A percentile compares a stretch with the other conserved stretches of the same genome.
These are phyloP conservation scores for Mortierella polycephala DNA, from an alignment of 371 early-diverging fungal species.

Conservation along the genomic window DNA sequence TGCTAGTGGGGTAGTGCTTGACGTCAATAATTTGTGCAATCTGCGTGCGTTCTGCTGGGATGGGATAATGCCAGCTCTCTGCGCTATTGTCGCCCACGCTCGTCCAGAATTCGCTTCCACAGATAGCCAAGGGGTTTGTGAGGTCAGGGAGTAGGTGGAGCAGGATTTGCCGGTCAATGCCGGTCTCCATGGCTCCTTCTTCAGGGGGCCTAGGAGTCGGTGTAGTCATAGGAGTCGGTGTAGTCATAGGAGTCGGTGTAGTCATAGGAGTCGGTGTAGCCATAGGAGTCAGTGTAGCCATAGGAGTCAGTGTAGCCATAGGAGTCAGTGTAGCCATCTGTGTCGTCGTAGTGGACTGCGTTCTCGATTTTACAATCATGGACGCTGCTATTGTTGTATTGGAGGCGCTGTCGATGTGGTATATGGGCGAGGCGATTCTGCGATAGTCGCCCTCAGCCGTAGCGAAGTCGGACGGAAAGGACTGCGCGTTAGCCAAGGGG, in stretches of 20 bases:
- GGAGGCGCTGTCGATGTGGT: constrained; percentile 8
- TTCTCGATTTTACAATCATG: constrained; percentile 13
- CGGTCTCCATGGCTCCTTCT: too few species aligned
- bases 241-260: not conserved
- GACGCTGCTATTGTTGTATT: constrained; percentile 28
- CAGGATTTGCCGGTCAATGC: constrained; percentile 11
- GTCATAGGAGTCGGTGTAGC: too few species aligned
- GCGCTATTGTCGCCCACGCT: not conserved
- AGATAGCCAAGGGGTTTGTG: constrained; percentile 18
- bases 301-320: not conserved
- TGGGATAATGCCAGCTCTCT: constrained; percentile 3
- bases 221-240: too few species aligned
- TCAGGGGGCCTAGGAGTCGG: too few species aligned
- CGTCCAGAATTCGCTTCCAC: constrained; percentile 14
- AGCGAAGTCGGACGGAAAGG: not conserved
- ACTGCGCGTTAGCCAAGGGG: not conserved
- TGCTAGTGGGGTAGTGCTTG: constrained; percentile 15
- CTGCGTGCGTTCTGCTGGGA: not conserved
- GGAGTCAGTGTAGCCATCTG: not conserved
- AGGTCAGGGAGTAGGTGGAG: constrained; percentile 25
- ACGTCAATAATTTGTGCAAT: constrained; percentile 23
- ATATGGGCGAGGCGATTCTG: constrained; percentile 14
- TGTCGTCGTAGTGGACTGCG: not conserved
- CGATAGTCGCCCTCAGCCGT: not conserved
- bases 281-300: not conserved